Conservation (phyloP, 352 stramenopile genomes). For the Peronospora belbahrii region DNA sequence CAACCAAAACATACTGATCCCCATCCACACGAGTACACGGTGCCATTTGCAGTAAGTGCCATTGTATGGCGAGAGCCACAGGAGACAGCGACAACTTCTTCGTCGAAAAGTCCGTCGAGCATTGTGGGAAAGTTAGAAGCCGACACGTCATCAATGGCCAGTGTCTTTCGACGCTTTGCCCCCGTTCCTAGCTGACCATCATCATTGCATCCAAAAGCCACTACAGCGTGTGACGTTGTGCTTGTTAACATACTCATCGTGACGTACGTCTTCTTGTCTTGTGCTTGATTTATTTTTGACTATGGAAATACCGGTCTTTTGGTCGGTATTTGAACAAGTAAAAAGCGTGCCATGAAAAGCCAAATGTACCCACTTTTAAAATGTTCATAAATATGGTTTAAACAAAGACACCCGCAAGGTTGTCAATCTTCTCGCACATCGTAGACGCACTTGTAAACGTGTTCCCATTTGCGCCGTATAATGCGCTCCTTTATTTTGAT, state of each 20-base stretch:
- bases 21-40: constrained; percentile 75
- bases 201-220: constrained; percentile 80
- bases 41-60: constrained; percentile 53
- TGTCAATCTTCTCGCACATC: too few relatives aligned
- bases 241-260: constrained; percentile 12
- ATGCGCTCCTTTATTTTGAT: too few relatives aligned
- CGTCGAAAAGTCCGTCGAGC: constrained; percentile 34
- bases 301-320: too few relatives aligned
- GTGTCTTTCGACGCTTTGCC: constrained; percentile 41
- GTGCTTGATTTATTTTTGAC: too few relatives aligned
- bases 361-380: too few relatives aligned
- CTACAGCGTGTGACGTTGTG: constrained; percentile 31
- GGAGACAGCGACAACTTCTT: constrained; percentile 60
- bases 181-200: constrained; percentile 73
- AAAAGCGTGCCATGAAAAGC: too few relatives aligned
- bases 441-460: too few relatives aligned
- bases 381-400: too few relatives aligned
- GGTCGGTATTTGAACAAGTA: too few relatives aligned
- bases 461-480: too few relatives aligned
- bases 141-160: constrained; percentile 64
- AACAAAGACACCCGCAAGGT: too few relatives aligned
- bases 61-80: constrained; percentile 80
- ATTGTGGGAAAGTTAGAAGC: constrained; percentile 69
- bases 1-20: constrained; percentile 40
- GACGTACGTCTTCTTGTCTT: too few relatives aligned